Evolutionary conservation across 1,139 yeast species (phyloP).

Genomic region (Sugiyamaella neomexicana): DNA sequence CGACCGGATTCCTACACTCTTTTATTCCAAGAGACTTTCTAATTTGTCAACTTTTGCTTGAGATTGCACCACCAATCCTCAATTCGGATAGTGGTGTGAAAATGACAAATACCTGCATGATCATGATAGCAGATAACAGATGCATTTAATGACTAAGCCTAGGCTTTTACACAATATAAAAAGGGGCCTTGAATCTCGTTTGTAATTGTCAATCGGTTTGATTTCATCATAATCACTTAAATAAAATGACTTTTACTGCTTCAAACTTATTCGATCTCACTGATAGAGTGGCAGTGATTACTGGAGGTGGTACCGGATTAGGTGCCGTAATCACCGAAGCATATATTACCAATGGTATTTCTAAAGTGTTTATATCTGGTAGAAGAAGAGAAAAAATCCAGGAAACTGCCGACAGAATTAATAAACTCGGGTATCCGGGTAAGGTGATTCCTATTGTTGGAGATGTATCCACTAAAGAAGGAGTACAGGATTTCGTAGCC

Average conservation of each 20-base stretch:
- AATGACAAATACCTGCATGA: too few relatives aligned
- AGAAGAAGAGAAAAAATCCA: conserved; percentile 22
- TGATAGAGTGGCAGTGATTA: conserved; percentile 23
- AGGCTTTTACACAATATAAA: too few relatives aligned
- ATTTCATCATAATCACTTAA: neutral
- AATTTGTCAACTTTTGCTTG: too few relatives aligned
- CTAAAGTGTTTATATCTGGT: conserved; percentile 24
- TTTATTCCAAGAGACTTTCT: too few relatives aligned
- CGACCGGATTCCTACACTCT: too few relatives aligned
- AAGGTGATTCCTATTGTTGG: conserved; percentile 24
- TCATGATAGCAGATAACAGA: too few relatives aligned
- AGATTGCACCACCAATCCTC: too few relatives aligned
- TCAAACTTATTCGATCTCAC: conserved; percentile 19
- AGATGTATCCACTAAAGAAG: conserved; percentile 24
- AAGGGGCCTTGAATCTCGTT: too few relatives aligned
- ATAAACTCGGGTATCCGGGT: conserved; percentile 20
- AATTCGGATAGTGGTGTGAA: too few relatives aligned
- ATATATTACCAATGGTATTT: conserved; percentile 21
- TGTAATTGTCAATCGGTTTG: too few relatives aligned
- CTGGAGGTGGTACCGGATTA: conserved; percentile 26
- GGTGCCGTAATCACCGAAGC: conserved; percentile 24
- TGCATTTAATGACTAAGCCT: too few relatives aligned
- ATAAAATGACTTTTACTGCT: conserved; percentile 21
- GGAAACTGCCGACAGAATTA: conserved; percentile 22
- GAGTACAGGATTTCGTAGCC: conserved; percentile 20